Base-by-base conservation (phyloP, 805 yeast species). In the Ogataea zsoltii region DNA sequence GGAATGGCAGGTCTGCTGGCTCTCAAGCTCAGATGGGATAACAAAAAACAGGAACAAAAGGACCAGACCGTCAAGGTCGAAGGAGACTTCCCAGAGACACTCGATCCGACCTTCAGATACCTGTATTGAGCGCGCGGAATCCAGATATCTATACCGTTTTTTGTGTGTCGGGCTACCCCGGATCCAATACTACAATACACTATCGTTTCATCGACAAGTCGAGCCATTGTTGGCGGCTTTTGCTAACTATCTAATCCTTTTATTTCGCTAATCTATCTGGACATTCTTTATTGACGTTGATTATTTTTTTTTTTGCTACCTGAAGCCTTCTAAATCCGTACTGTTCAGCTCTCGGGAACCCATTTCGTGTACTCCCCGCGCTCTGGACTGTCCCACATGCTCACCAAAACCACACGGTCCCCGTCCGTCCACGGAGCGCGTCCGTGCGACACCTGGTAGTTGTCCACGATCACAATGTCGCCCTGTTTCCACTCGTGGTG, bases 381-480 rank as follows among this genome's bases (percentile, higher is more conserved):
- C 11, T 45, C 37, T 10, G 42, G 40, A 7, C 41, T 45, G 39
- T 66, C 70, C 70, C 71, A 67, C 68, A 66, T 64, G 44, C 69
- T 64, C n/a, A 63, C 69, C 18, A 65, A 35, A n/a, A 67, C 53
- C n/a, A 38, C 45, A 38, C 72, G 50, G 4, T 54, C 58, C 3
- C 69, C 68, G 16, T 55, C 50, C 58, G 63, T 62, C 48, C 46
- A 48, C 2, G 70, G 68, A 3, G 42, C 31, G 41, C 70, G 51
- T 0, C 71, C 72, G 49, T 68, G 71, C 40, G 66, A 59, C 2
- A 61, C 68, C 44, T 61, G 67, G 42, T 62, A 61, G 44, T 68
- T 68, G 46, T 68, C 67, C n/a, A 68, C 55, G 7, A 68, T 50
- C 0, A 57, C 66, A 34, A 68, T 50, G 48, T 67, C 72, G 7